Base-by-base conservation (phyloP, 2,329 filamentous ascomycete species). In the Aspergillus puulaauensis region DNA sequence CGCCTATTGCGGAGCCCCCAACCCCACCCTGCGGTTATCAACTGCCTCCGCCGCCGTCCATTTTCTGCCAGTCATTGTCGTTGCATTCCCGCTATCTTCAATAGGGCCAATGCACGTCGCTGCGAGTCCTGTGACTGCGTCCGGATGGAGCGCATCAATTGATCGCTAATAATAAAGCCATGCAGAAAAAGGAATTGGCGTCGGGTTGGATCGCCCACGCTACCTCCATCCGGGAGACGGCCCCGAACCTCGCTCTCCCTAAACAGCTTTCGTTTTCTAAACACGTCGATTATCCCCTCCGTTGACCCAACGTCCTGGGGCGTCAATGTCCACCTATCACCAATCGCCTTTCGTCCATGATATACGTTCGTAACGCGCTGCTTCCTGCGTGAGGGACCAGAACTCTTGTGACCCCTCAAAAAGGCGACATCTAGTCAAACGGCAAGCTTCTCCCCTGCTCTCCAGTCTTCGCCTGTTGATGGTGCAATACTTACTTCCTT, bases 21-120 rank as follows among this genome's bases (percentile, higher is more conserved):
- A 62, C 62, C 64, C 64, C 64, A 64, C 62, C 60, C 58, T 63
- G 62, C 62, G 61, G 62, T 62, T 66, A 65, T 66, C 61, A 62
- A 57, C 41, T 57, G 49, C 56, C 54, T 60, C 58, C 61, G 58
- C 59, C 52, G 52, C 56, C 59, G 41, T 58, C 57, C 49, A 56
- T 53, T 54, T 59, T 60, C 64, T 65, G 63, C 64, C 64, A 65
- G 61, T 66, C 61, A 66, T 66, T 44, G 53, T 51, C 52, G 58
- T 52, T 60, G 51, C 60, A 58, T 60, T 62, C 57, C 58, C 56
- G 58, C 61, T 65, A 64, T 65, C 61, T 48, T 62, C 56, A 63
- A 64, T 65, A 60, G 59, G 64, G 56, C 64, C 62, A 62, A 62
- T 61, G 60, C 61, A 62, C 44, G 51, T 23, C 52, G 55, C 57